Evolutionary conservation across 2,329 filamentous ascomycete genomes (phyloP).

Genomic region (Fusarium sulawesiense): DNA sequence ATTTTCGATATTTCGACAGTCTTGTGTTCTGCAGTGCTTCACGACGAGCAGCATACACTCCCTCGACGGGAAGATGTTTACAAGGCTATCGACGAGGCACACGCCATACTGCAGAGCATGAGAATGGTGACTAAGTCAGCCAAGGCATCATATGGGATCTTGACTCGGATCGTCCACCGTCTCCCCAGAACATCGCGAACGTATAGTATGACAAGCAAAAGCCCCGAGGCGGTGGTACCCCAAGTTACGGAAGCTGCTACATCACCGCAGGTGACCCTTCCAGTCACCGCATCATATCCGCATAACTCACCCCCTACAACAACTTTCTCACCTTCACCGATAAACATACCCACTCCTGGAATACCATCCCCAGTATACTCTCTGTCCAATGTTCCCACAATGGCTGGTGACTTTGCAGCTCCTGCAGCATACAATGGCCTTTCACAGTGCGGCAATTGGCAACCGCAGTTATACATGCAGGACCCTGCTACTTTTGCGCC

Average conservation of each 20-base stretch:
- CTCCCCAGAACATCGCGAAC: slow-evolving; percentile 44
- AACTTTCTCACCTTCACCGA: slow-evolving; percentile 6
- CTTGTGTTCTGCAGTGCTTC: slow-evolving; percentile 63
- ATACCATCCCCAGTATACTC: slow-evolving; percentile 21
- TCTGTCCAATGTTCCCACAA: slow-evolving; percentile 1
- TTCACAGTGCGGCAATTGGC: slow-evolving; percentile 25
- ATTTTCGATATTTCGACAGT: slow-evolving; percentile 64
- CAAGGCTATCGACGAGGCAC: slow-evolving; percentile 52
- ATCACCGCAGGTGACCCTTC: slow-evolving; percentile 12
- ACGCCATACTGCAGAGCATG: slow-evolving; percentile 51
- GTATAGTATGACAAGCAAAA: slow-evolving; percentile 12
- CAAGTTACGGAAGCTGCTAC: slow-evolving; percentile 8
- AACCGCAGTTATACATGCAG: slow-evolving; percentile 23
- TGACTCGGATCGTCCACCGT: slow-evolving; percentile 47
- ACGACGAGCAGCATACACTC: slow-evolving; percentile 57
- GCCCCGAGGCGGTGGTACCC: slow-evolving; percentile 16
- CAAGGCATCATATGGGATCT: slow-evolving; percentile 49
- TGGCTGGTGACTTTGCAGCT: not conserved
- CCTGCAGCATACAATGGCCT: slow-evolving; percentile 13
- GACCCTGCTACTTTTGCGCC: slow-evolving; percentile 14
- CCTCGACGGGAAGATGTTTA: slow-evolving; percentile 56
- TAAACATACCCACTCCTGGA: not conserved
- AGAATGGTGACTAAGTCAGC: slow-evolving; percentile 48
- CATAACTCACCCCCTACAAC: slow-evolving; percentile 17
- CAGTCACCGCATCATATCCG: not conserved